phyloP scores from a whole-genome alignment of 805 yeast genomes.

The Monosporozyma aerobia region DNA sequence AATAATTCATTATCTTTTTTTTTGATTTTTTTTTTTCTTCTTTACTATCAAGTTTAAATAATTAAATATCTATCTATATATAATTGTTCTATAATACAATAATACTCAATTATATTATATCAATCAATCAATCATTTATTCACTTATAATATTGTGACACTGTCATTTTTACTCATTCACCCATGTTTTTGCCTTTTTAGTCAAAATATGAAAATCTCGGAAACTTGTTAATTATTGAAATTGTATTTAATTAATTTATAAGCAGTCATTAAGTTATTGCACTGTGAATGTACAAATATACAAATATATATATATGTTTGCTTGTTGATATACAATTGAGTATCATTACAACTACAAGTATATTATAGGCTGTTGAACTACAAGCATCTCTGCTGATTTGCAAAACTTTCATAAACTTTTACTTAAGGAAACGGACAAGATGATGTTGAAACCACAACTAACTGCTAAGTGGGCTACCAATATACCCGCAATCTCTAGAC shows the following conservation, averaged over 20 bases:
- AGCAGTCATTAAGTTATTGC: not conserved
- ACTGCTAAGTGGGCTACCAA: not conserved
- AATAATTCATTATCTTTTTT: not conserved
- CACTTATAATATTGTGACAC: not conserved
- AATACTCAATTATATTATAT: too few relatives aligned
- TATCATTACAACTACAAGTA: too few relatives aligned
- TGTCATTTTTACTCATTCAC: not conserved
- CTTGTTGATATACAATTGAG: too few relatives aligned
- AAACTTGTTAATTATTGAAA: not conserved
- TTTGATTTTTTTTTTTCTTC: not conserved
- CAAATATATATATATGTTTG: too few relatives aligned
- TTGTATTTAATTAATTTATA: not conserved
- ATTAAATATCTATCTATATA: too few relatives aligned
- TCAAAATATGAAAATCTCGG: not conserved
- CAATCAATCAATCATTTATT: not conserved
- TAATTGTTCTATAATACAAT: too few relatives aligned
- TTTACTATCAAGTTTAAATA: not conserved
- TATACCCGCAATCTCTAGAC: not conserved
- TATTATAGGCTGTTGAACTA: too few relatives aligned
- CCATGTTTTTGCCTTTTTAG: not conserved
- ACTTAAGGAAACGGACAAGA: not conserved
- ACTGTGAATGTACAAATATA: not conserved
- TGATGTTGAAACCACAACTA: not conserved
- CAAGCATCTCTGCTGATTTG: too few relatives aligned
- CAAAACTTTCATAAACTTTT: too few relatives aligned